A percentile compares a stretch with the other conserved stretches of the same genome.
phyloP scores from a whole-genome alignment of 106 monocot genomes.

The Platanthera guangdongensis region DNA sequence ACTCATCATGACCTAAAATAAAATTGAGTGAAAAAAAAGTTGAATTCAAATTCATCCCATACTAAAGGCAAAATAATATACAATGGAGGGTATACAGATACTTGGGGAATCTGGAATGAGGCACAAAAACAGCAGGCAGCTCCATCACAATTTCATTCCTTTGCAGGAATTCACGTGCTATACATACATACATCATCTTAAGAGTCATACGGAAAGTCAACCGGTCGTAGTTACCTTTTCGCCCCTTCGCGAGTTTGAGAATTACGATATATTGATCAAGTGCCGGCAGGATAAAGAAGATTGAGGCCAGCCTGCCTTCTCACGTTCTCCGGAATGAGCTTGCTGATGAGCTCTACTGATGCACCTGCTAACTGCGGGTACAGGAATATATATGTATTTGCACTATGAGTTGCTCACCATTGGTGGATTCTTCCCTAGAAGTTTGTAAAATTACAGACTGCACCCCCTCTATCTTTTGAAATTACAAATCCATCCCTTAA shows the following conservation, averaged over 20 bases:
- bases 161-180: background rate
- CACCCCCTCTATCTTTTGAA: too few species aligned
- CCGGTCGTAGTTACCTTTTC: background rate
- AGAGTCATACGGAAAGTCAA: background rate
- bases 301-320: constrained; percentile 41
- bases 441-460: too few species aligned
- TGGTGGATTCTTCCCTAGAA: too few species aligned
- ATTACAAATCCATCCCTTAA: too few species aligned
- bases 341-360: constrained; percentile 61
- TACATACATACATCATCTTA: background rate
- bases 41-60: background rate
- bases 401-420: too few species aligned
- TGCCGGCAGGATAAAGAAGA: constrained; percentile 24
- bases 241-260: background rate
- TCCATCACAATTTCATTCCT: background rate
- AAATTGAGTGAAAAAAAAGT: background rate
- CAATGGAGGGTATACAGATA: background rate
- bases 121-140: background rate
- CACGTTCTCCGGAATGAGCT: constrained; percentile 56
- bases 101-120: background rate
- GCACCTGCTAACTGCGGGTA: constrained; percentile 42
- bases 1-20: background rate
- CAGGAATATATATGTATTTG: background rate
- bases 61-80: background rate
- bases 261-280: background rate